Evolutionary conservation across 257 asterid genomes (phyloP), one percentile per base, ranked within the genome.

Genomic region (Asclepias syriaca): DNA sequence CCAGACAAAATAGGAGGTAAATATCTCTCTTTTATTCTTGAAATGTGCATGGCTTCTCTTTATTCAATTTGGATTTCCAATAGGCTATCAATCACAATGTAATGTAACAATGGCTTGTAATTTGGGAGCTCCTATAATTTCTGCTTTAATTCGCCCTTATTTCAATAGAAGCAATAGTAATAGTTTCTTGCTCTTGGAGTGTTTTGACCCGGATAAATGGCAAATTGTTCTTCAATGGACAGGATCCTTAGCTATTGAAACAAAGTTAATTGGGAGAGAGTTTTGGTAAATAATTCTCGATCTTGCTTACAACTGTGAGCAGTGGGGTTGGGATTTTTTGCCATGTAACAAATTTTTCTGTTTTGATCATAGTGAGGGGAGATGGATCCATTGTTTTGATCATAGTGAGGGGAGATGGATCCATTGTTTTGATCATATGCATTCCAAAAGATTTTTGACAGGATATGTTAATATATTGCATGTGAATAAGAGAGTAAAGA

Each of bases 21-120:
- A 27, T 18, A n/a, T 73, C 2, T 16, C 24, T 68, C 72, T 68
- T 39, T 68, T 50, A 34, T 48, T 66, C 71, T 46, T 67, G 58
- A 46, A 67, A 46, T 67, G 10, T 48, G 6, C 32, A 12, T 14
- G 22, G 22, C 55, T 67, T 67, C 3, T 67, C 11, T 57, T 67
- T 67, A 48, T 68, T 34, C 29, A 18, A 6, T 49, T 13, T 22
- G 13, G 15, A 22, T 68, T 27, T 68, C 27, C 27, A 50, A 29
- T 50, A 50, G 60, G 72, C 12, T 40, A 53, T 40, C 70, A 3
- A 66, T 10, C 71, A 9, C 13, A 15, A 49, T 18, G 24, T 15
- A 68, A 24, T 65, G 8, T 29, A 24, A 53, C 3, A 9, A 61
- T 2, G 27, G 32, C 50, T 48, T 68, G 72, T 49, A 27, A 1